These are phyloP conservation scores for Lantana camara DNA, from an alignment of 257 asterid genomes.

Conservation along the genomic window DNA sequence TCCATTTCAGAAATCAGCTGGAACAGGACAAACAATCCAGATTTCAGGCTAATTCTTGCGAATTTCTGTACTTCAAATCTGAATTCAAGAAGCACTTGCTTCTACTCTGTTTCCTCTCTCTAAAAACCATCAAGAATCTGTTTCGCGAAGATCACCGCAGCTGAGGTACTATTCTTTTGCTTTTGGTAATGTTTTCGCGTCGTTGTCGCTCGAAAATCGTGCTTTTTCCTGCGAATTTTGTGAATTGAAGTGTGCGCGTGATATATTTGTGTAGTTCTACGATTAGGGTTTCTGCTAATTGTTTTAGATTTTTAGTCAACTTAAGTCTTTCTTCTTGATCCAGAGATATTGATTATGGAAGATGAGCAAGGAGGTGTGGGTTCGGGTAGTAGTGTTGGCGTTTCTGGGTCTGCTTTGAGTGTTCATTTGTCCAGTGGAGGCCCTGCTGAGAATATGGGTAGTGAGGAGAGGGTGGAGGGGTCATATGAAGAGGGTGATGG, in stretches of 20 bases:
- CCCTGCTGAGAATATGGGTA: constrained; percentile 32
- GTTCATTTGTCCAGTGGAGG: constrained; percentile 37
- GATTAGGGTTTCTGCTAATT: constrained; percentile 43
- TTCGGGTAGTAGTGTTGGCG: constrained; percentile 42
- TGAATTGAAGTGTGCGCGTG: constrained; percentile 17
- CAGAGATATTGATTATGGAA: constrained; percentile 41
- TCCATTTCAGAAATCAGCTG: not conserved
- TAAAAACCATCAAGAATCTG: constrained; percentile 40
- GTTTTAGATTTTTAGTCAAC: constrained; percentile 17
- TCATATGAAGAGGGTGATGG: constrained; percentile 50
- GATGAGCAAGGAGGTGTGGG: constrained; percentile 64
- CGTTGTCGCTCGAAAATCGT: constrained; percentile 8
- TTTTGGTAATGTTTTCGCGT: constrained; percentile 16
- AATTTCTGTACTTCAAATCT: constrained; percentile 19
- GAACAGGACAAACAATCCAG: constrained; percentile 20
- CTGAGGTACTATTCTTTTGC: constrained; percentile 44
- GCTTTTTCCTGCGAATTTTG: constrained; percentile 25
- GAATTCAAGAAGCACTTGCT: constrained; percentile 4
- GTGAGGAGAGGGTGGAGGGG: constrained; percentile 44
- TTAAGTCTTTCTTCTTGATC: constrained; percentile 32
- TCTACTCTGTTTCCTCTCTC: constrained; percentile 32
- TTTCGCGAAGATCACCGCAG: constrained; percentile 27
- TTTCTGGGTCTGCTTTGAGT: constrained; percentile 39
- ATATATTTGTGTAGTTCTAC: constrained; percentile 32
- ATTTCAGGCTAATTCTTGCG: constrained; percentile 15